Evolutionary conservation across 441 rosid species (phyloP).

Genomic region (Pelargonium myrrhifolium): DNA sequence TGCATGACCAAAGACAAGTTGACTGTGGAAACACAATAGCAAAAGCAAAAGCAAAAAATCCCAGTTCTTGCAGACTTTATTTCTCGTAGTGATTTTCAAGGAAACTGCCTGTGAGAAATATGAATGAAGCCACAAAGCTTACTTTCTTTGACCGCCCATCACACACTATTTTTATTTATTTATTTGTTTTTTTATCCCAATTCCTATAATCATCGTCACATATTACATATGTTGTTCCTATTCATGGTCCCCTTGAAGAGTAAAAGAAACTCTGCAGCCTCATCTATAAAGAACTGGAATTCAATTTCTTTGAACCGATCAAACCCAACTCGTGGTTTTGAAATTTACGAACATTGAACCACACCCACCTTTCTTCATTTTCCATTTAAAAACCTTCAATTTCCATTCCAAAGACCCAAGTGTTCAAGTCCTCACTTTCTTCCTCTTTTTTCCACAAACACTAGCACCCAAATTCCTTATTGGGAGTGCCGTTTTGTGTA

Average conservation of each 20-base stretch:
- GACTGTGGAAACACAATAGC: background rate
- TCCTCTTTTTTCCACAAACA: background rate
- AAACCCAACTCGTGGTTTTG: constrained; percentile 21
- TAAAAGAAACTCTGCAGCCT: background rate
- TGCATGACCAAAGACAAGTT: background rate
- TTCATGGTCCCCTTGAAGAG: background rate
- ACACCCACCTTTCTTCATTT: constrained; percentile 8
- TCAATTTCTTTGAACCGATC: constrained; percentile 34
- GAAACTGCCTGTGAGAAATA: constrained; percentile 13
- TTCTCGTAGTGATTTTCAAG: constrained; percentile 11
- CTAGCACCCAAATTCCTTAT: background rate
- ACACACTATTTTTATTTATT: background rate
- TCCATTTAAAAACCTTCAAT: constrained; percentile 17
- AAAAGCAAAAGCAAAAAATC: background rate
- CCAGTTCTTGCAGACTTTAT: background rate
- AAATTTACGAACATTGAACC: constrained; percentile 18
- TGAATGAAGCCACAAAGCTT: too few relatives aligned
- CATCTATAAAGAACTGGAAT: background rate
- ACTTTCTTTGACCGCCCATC: constrained; percentile 35
- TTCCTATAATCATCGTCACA: background rate
- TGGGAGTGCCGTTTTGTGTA: too few relatives aligned
- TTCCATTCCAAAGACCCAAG: background rate
- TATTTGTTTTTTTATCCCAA: background rate
- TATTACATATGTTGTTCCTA: background rate
- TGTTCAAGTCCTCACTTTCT: background rate